Conservation (phyloP, 1,284 basidiomycete species). For the Stereum hirsutum region DNA sequence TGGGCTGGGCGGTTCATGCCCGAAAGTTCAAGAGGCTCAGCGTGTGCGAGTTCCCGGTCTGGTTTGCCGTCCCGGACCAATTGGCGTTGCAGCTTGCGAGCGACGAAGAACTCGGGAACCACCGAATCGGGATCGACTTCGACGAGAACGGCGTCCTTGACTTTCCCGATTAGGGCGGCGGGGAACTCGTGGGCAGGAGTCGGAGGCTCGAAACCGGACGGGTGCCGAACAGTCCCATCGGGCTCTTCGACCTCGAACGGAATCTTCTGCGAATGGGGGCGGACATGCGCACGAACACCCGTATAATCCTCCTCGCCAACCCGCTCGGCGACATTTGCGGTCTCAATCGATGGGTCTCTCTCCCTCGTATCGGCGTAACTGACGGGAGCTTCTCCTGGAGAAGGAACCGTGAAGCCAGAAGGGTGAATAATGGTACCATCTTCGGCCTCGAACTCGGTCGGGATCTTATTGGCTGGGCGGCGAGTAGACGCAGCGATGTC, state of each 20-base stretch:
- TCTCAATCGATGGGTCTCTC: slow-evolving; percentile 2
- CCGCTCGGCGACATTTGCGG: slow-evolving; percentile 4
- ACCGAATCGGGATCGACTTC: neutral
- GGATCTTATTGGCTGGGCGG: slow-evolving; percentile 23
- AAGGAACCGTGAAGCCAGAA: slow-evolving; percentile 23
- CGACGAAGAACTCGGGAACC: neutral
- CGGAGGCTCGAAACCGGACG: slow-evolving; percentile 24
- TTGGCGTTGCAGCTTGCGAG: neutral
- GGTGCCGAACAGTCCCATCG: slow-evolving; percentile 21
- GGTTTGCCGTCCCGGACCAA: no score
- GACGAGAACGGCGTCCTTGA: neutral
- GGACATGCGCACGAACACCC: slow-evolving; percentile 21
- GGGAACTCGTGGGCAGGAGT: slow-evolving; percentile 22
- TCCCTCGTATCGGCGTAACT: slow-evolving; percentile 2
- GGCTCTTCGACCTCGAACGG: slow-evolving; percentile 21
- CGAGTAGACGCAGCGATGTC: slow-evolving; percentile 22
- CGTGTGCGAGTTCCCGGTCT: neutral
- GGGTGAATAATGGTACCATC: slow-evolving; percentile 19
- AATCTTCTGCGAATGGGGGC: slow-evolving; percentile 22
- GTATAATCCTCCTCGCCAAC: slow-evolving; percentile 4
- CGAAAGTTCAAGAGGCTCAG: no score
- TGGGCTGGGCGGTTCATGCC: neutral
- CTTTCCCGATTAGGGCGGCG: neutral
- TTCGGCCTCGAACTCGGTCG: slow-evolving; percentile 12
- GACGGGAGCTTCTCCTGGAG: slow-evolving; percentile 5